Base-by-base conservation (phyloP, 1,284 basidiomycete genomes). In the Pisolithus thermaeus region DNA sequence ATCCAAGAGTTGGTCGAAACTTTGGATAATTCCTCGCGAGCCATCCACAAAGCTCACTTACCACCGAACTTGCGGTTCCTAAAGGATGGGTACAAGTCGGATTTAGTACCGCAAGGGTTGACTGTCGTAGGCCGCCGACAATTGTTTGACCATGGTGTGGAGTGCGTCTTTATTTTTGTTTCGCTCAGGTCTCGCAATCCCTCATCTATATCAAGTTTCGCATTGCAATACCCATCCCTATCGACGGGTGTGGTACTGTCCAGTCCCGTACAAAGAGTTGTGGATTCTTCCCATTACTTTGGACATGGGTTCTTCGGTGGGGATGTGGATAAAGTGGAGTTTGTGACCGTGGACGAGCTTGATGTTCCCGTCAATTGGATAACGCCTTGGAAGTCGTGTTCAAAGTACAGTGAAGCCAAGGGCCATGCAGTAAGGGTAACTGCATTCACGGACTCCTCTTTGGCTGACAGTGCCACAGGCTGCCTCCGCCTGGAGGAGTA, bases 211-310 rank as follows among this genome's bases (percentile, higher is more conserved):
- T 7, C 23, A 48, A 69, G 64, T n/a, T 70, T 75, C 57, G 61
- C 62, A 37, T 54, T 75, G 18, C 65, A 64, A 37, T 75, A 75
- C 54, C 72, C 72, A 7, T 49, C 66, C 30, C 61, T 73, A 39
- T 58, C 58, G 43, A 72, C 67, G n/a, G 61, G 64, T n/a, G 55
- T 56, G 9, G 59, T 75, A 36, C 60, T 74, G 11, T 72, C 70
- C n/a, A 73, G 73, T 4, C 53, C 64, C 35, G 71, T 73, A 54
- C 70, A 74, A 51, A 65, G 73, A 32, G 72, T 72, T 27, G 61
- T 74, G 45, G 73, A 76, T 56, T 70, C 69, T 6, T 70, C 73
- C 1, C 68, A 73, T 54, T 74, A 73, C 73, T 75, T 75, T 56
- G 66, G 66, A 12, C 61, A 67, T 49, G 73, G 73, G 22, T 72